Evolutionary conservation across 1,284 basidiomycete genomes (phyloP).

Genomic region (Sutorius eximius): DNA sequence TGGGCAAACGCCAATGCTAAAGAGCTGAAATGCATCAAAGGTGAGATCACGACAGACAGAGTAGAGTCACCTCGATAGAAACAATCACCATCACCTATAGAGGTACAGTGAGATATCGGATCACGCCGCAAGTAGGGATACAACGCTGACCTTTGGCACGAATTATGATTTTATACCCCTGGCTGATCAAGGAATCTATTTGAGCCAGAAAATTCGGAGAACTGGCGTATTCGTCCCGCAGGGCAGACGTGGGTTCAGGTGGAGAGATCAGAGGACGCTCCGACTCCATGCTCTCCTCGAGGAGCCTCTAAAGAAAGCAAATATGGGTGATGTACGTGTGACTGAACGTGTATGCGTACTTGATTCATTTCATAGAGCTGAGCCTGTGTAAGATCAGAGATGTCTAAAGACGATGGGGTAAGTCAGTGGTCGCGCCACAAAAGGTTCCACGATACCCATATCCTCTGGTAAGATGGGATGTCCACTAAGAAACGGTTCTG

Average conservation of each 20-base stretch:
- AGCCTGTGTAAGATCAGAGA: conserved; percentile 34
- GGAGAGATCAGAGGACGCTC: conserved; percentile 52
- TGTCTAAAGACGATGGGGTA: conserved; percentile 23
- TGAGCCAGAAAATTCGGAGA: conserved; percentile 59
- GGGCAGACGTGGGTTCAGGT: conserved; percentile 46
- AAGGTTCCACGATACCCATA: conserved; percentile 23
- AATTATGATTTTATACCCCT: conserved; percentile 64
- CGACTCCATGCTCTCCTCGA: conserved; percentile 48
- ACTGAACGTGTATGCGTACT: conserved; percentile 24
- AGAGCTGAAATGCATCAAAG: conserved; percentile 37
- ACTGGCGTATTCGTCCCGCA: conserved; percentile 66
- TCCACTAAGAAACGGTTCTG: conserved; percentile 28
- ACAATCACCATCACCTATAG: conserved; percentile 73
- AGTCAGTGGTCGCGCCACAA: background rate
- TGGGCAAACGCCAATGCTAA: conserved; percentile 71
- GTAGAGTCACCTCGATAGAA: conserved; percentile 68
- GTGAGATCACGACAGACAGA: conserved; percentile 3
- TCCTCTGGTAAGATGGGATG: conserved; percentile 33
- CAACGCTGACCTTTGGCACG: conserved; percentile 59
- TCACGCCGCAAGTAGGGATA: conserved; percentile 35
- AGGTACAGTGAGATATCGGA: conserved; percentile 10
- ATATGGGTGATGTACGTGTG: conserved; percentile 2
- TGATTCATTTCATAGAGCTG: conserved; percentile 54
- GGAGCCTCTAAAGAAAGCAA: conserved; percentile 37
- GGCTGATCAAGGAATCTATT: conserved; percentile 58